phyloP scores from a whole-genome alignment of 345 rosid genomes.

The Populus davidiana region DNA sequence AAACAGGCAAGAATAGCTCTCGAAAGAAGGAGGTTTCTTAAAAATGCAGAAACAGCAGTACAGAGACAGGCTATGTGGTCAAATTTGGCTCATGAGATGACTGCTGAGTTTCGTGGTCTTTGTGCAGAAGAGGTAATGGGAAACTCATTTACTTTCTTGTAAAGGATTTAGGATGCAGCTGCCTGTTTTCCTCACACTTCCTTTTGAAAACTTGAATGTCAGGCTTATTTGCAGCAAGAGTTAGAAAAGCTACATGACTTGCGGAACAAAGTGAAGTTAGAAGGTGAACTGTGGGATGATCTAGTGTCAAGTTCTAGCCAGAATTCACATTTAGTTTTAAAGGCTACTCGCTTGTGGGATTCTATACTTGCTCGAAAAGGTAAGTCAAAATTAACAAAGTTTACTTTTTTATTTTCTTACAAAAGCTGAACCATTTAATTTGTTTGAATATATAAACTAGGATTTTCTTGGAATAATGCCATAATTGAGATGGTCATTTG shows the following conservation, averaged over 20 bases:
- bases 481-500: background rate
- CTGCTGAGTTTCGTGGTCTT: constrained; percentile 98
- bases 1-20: constrained; percentile 95
- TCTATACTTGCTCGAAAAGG: constrained; percentile 91
- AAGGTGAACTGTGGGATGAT: constrained; percentile 98
- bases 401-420: background rate
- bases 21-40: constrained; percentile 86
- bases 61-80: constrained; percentile 99
- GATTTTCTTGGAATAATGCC: background rate
- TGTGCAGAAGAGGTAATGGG: constrained; percentile 94
- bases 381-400: constrained; percentile 26
- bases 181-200: constrained; percentile 9
- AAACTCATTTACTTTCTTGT: constrained; percentile 5
- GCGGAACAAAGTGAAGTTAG: constrained; percentile 95
- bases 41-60: constrained; percentile 90
- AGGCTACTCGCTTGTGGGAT: constrained; percentile 91
- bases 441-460: background rate
- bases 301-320: constrained; percentile 93
- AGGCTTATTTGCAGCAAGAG: constrained; percentile 99
- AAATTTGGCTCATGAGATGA: constrained; percentile 98
- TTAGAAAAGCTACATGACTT: constrained; percentile 89
- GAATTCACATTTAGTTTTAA: constrained; percentile 92
- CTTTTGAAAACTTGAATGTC: constrained; percentile 34
- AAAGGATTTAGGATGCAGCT: background rate
- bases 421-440: background rate